Evolutionary conservation across 1,139 yeast genomes (phyloP), one percentile per base, ranked within the genome.

Genomic region (Scheffersomyces titani): DNA sequence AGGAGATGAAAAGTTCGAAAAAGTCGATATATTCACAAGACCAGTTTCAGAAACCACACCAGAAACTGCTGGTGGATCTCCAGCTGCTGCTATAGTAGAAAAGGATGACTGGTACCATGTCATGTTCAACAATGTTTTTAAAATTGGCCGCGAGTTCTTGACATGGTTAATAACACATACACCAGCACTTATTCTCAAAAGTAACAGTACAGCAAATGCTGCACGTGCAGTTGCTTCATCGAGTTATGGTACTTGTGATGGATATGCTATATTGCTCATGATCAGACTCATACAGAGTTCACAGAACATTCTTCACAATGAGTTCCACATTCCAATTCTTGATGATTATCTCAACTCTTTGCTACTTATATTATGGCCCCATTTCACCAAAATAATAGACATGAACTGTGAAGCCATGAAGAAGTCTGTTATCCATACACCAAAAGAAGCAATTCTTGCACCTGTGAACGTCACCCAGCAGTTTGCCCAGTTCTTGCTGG

Each of bases 291-390:
- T 87, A 1, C 96, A 91, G 61, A 77, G 81, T 3, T 73, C 89
- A 51, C 90, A 86, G 63, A 79, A 82, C 51, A 87, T 84, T 63
- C 74, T 90, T 51, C 92, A 87, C 64, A 81, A 77, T 57, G 82
- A 74, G 76, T 82, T 70, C 72, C 96, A 67, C 72, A 83, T 90
- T 3, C 96, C 97, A 0, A 85, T 88, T 1, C 76, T 91, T 65
- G 93, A 89, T 62, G 90, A 85, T 58, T 90, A 90, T 68, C 76
- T 91, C 59, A 88, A 90, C 66, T 79, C 86, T 13, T 85, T 90
- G 59, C 72, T 89, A 58, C 81, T 90, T 51, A 69, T 81, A 0
- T 74, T 93, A 49, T 93, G 98, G 98, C 97, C 98, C 1, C 86
- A 84, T 58, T 90, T 92, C 66, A 96, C 94, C 65, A 81, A 78